Percentiles rank a stretch among this genome's conserved stretches.
phyloP scores from a whole-genome alignment of 2,329 filamentous ascomycete genomes.

The Aspergillus pseudonomiae region DNA sequence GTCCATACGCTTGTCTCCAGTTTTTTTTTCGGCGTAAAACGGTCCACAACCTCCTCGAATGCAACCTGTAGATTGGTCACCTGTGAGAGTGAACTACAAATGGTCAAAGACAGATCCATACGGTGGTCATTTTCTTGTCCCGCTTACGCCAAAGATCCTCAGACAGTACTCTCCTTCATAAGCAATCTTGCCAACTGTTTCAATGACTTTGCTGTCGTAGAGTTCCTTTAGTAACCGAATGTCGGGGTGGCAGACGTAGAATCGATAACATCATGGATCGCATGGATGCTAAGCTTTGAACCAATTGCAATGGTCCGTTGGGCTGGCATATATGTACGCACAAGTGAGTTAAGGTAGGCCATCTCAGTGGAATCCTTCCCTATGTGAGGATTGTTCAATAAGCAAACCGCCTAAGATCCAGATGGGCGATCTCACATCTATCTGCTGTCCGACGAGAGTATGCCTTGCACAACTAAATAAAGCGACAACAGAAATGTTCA shows the following conservation, averaged over 20 bases:
- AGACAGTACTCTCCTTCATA: not conserved
- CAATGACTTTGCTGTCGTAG: no score
- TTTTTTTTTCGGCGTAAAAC: slow-evolving; percentile 1
- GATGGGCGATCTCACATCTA: no score
- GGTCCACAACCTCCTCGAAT: slow-evolving; percentile 6
- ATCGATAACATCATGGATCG: not conserved
- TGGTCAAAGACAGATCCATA: not conserved
- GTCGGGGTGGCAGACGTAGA: no score
- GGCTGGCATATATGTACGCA: no score
- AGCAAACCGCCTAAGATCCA: no score
- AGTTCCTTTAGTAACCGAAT: no score
- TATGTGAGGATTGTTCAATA: no score
- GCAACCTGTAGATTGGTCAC: not conserved
- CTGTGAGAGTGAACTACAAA: not conserved
- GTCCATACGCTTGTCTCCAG: not conserved
- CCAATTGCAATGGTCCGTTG: no score
- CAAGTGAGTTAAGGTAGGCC: no score
- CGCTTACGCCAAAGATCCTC: not conserved
- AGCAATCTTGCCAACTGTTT: no score
- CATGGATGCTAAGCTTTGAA: not conserved
- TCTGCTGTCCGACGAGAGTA: no score
- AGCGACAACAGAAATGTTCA: slow-evolving; percentile 9
- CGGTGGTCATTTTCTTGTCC: not conserved
- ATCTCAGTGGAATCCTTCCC: no score
- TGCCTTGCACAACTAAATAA: not conserved